Evolutionary conservation across 208 protist genomes (phyloP).

Genomic region (Acanthamoeba rhysodes): DNA sequence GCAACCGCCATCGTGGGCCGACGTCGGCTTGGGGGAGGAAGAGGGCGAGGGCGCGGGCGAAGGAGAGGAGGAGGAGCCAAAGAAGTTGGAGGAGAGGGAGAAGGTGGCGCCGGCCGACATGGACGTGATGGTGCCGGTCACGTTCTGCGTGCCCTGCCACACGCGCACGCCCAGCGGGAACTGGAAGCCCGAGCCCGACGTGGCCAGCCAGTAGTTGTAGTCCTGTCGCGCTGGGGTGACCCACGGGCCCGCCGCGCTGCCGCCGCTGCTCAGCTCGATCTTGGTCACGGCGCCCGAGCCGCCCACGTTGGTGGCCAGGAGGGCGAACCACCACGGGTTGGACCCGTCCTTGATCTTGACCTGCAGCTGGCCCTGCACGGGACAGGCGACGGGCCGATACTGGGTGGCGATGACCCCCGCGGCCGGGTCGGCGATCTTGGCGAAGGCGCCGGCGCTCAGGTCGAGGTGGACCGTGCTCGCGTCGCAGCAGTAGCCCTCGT

Average conservation of each 20-base stretch:
- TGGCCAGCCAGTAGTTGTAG: slow-evolving; percentile 72
- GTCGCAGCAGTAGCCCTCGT: slow-evolving; percentile 67
- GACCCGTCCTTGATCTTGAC: slow-evolving; percentile 36
- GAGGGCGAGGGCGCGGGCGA: background rate
- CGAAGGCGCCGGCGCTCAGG: slow-evolving; percentile 49
- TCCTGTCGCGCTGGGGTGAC: background rate
- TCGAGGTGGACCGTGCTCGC: slow-evolving; percentile 33
- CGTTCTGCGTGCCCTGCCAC: background rate
- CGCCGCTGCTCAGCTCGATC: slow-evolving; percentile 14
- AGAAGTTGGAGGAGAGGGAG: slow-evolving; percentile 9
- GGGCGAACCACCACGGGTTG: slow-evolving; percentile 65
- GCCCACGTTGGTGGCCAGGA: slow-evolving; percentile 58
- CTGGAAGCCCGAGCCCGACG: slow-evolving; percentile 31
- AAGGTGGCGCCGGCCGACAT: background rate
- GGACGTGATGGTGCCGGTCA: background rate
- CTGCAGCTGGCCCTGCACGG: slow-evolving; percentile 28
- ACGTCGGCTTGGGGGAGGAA: background rate
- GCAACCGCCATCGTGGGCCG: background rate
- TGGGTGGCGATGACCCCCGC: slow-evolving; percentile 63
- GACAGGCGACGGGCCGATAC: slow-evolving; percentile 27
- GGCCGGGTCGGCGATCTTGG: slow-evolving; percentile 25
- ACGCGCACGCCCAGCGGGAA: slow-evolving; percentile 36
- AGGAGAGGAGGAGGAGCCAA: too few species aligned
- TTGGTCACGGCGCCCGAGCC: slow-evolving; percentile 49
- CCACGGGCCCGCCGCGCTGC: background rate